These are phyloP conservation scores for Verticillium dahliae DNA, from an alignment of 2,329 filamentous ascomycete genomes.

Conservation along the genomic window DNA sequence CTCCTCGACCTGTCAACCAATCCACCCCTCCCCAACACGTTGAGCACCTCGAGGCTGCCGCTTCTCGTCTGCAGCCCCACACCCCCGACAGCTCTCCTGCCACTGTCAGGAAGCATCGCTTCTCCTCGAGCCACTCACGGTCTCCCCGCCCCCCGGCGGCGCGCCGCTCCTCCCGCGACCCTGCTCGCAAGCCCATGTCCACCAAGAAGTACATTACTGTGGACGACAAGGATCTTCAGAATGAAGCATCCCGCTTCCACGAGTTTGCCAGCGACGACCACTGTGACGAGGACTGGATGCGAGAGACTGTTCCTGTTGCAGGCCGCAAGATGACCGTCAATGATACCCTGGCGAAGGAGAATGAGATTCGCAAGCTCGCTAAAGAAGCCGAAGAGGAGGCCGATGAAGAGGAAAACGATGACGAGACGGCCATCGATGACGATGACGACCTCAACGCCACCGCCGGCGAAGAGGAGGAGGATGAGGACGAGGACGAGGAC, in stretches of 20 bases:
- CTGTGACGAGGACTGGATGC: conserved; percentile 87
- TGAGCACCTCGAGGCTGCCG: conserved; percentile 8
- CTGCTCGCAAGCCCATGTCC: conserved; percentile 18
- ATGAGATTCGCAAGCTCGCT: conserved; percentile 75
- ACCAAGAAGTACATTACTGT: conserved; percentile 44
- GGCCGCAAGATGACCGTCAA: conserved; percentile 74
- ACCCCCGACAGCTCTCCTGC: conserved; percentile 7
- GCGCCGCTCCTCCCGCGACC: conserved; percentile 28
- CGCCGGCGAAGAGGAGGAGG: conserved; percentile 42
- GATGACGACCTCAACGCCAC: conserved; percentile 40
- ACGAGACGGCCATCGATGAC: conserved; percentile 28
- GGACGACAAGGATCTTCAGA: conserved; percentile 40
- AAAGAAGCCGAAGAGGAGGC: conserved; percentile 91
- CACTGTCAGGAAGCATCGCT: conserved; percentile 19
- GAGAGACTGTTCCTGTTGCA: conserved; percentile 56
- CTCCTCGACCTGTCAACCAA: conserved; percentile 39
- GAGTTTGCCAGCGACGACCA: conserved; percentile 82
- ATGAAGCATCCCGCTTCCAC: conserved; percentile 65
- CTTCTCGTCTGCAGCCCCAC: conserved; percentile 3
- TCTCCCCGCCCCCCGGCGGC: conserved; percentile 19
- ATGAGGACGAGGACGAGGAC: conserved; percentile 44
- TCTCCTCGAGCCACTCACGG: conserved; percentile 12
- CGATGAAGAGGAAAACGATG: conserved; percentile 60
- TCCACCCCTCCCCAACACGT: conserved; percentile 25
- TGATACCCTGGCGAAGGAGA: conserved; percentile 87